These are phyloP conservation scores for Aspergillus cavernicola DNA, from an alignment of 495 filamentous ascomycete species.

Conservation along the genomic window DNA sequence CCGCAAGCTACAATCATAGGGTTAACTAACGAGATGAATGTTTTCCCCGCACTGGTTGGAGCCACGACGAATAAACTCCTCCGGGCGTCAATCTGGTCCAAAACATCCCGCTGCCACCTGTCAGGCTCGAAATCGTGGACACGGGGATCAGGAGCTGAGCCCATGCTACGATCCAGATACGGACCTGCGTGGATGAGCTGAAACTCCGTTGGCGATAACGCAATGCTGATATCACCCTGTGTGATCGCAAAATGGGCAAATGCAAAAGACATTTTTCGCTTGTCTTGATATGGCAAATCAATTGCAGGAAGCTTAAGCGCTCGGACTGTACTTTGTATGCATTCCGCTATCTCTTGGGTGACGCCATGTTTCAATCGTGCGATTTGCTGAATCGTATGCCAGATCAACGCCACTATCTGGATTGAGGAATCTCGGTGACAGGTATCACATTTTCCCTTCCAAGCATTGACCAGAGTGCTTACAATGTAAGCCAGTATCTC, in stretches of 20 bases:
- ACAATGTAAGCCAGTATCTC: constrained; percentile 48
- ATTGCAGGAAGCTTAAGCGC: constrained; percentile 22
- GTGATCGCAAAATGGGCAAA: constrained; percentile 21
- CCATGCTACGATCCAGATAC: constrained; percentile 69
- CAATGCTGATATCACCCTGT: constrained; percentile 19
- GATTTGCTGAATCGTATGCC: constrained; percentile 18
- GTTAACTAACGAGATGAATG: constrained; percentile 47
- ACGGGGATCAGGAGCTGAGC: constrained; percentile 60
- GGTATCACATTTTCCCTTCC: constrained; percentile 3
- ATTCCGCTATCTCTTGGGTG: constrained; percentile 21
- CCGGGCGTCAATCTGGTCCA: constrained; percentile 67
- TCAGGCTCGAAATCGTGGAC: constrained; percentile 67
- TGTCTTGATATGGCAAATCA: background rate
- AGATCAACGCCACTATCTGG: constrained; percentile 13
- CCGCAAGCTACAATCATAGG: background rate
- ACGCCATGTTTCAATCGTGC: constrained; percentile 19
- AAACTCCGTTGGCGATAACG: constrained; percentile 45
- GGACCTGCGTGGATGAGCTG: constrained; percentile 65
- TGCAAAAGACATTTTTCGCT: constrained; percentile 32
- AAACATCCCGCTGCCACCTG: constrained; percentile 68
- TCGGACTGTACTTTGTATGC: constrained; percentile 23
- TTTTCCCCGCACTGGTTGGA: constrained; percentile 68
- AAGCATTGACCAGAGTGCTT: constrained; percentile 32
- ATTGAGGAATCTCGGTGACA: background rate
- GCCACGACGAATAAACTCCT: constrained; percentile 71